Percentiles rank a stretch among this genome's conserved stretches.
Evolutionary conservation across 163 green algal genomes (phyloP).

Genomic region (Coccomyxa subellipsoidea): DNA sequence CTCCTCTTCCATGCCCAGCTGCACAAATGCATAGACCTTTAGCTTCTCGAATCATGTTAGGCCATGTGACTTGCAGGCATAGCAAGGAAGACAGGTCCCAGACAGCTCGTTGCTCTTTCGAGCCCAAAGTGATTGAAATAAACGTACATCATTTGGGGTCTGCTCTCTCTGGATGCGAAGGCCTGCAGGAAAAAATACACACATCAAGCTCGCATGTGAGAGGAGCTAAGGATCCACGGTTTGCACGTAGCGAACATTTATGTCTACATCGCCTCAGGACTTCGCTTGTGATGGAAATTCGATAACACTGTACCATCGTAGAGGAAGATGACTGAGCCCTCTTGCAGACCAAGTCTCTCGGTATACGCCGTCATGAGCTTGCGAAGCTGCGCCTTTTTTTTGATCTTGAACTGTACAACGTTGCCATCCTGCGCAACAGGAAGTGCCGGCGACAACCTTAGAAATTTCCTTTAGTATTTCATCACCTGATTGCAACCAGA

Average conservation of each 20-base stretch:
- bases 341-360: slow-evolving; percentile 34
- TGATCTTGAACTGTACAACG: slow-evolving; percentile 52
- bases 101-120: too few species aligned
- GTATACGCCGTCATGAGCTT: slow-evolving; percentile 60
- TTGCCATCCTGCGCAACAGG: slow-evolving; percentile 38
- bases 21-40: background rate
- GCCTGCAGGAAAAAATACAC: background rate
- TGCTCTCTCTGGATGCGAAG: slow-evolving; percentile 36
- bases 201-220: too few species aligned
- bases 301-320: slow-evolving; percentile 52
- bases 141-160: slow-evolving; percentile 45
- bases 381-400: slow-evolving; percentile 22
- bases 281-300: too few species aligned
- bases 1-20: slow-evolving; percentile 32
- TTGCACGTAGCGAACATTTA: too few species aligned
- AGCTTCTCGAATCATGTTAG: background rate
- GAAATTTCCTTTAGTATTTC: too few species aligned
- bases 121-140: too few species aligned
- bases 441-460: background rate
- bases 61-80: too few species aligned
- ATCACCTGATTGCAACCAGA: too few species aligned
- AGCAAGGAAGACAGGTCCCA: too few species aligned
- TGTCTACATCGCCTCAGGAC: too few species aligned
- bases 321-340: slow-evolving; percentile 48
- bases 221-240: too few species aligned